These are phyloP conservation scores for Exutisphaerella laricina DNA, from an alignment of 2,329 filamentous ascomycete species.

Conservation along the genomic window DNA sequence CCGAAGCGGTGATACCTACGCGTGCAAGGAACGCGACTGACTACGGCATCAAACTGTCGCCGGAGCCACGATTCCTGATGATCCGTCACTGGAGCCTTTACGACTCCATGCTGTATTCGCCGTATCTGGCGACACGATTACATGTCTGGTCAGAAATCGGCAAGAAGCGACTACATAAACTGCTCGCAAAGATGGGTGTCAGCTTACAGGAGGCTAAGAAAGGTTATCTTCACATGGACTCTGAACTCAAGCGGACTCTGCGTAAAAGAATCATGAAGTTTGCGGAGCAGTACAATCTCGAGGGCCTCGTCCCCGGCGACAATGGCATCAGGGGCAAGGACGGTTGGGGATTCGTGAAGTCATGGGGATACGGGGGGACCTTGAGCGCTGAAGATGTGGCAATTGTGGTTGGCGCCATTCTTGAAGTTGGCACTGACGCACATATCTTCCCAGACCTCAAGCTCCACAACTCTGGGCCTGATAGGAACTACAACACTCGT, in stretches of 20 bases:
- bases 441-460: conserved; percentile 19
- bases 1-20: conserved; percentile 78
- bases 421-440: conserved; percentile 66
- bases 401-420: conserved; percentile 83
- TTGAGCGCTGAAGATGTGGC: conserved; percentile 89
- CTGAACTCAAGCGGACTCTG: conserved; percentile 85
- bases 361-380: conserved; percentile 96
- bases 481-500: conserved; percentile 27
- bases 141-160: conserved; percentile 93
- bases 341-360: conserved; percentile 94
- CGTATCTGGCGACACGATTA: conserved; percentile 83
- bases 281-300: conserved; percentile 85
- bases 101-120: conserved; percentile 96
- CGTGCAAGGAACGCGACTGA: conserved; percentile 85
- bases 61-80: conserved; percentile 86
- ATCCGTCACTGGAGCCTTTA: conserved; percentile 96
- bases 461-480: conserved; percentile 11
- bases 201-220: conserved; percentile 90
- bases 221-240: conserved; percentile 97
- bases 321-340: conserved; percentile 66
- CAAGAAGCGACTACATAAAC: conserved; percentile 81
- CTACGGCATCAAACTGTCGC: conserved; percentile 83
- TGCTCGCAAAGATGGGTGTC: conserved; percentile 97
- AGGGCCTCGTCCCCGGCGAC: conserved; percentile 80
- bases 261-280: conserved; percentile 84